Conservation (phyloP, 2,329 filamentous ascomycete genomes). For the Bipolaris victoriae region DNA sequence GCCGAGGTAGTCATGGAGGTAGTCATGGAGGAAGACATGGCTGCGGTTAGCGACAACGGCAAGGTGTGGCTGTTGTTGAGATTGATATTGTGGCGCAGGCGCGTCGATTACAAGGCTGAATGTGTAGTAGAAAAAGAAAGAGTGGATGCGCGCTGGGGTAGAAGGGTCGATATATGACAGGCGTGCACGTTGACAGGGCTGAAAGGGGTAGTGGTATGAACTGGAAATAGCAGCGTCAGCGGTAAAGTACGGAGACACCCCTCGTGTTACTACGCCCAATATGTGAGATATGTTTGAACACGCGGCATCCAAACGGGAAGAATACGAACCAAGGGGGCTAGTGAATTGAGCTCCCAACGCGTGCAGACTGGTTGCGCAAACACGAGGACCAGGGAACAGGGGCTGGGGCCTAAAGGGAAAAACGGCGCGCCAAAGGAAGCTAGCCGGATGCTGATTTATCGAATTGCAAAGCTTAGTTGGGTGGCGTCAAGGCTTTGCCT, state of each 20-base stretch:
- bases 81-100: not conserved
- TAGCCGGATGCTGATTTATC: not conserved
- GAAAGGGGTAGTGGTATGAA: not conserved
- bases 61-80: not conserved
- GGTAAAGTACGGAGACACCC: too few relatives aligned
- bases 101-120: not conserved
- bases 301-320: not conserved
- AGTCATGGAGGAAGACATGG: not conserved
- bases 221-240: not conserved
- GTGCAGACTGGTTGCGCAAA: not conserved
- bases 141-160: not conserved
- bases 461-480: not conserved
- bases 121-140: not conserved
- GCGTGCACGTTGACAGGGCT: not conserved
- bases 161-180: not conserved
- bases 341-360: not conserved
- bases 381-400: not conserved
- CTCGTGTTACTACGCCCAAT: not conserved
- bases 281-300: too few relatives aligned
- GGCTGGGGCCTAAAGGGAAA: too few relatives aligned
- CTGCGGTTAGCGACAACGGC: conserved; percentile 5
- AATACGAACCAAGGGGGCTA: not conserved
- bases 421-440: not conserved
- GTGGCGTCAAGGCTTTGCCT: not conserved
- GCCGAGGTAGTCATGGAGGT: conserved; percentile 2